Percentiles rank a stretch among this genome's conserved stretches.
Evolutionary conservation across 2,329 filamentous ascomycete species (phyloP).

Genomic region (Xylariaceae sp.): DNA sequence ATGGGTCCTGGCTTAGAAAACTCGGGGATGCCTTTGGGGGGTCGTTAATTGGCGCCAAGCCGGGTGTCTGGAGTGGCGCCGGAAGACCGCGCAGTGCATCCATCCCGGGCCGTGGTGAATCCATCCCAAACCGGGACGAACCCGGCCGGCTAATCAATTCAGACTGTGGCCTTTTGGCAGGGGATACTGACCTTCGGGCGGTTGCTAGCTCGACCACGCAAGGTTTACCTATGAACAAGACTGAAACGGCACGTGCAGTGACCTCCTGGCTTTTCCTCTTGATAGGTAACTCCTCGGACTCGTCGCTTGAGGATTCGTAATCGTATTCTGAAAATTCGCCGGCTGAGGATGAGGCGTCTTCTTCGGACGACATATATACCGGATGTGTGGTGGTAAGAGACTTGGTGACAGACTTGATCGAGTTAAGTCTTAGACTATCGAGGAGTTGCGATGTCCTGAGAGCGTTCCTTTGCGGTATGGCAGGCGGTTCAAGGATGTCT

Average conservation of each 20-base stretch:
- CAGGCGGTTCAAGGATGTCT: constrained; percentile 37
- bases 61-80: constrained; percentile 42
- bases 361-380: constrained; percentile 61
- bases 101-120: constrained; percentile 27
- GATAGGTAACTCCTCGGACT: constrained; percentile 24
- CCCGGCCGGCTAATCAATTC: constrained; percentile 21
- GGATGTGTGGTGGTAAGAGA: constrained; percentile 50
- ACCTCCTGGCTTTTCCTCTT: constrained; percentile 47
- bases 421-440: constrained; percentile 37
- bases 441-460: constrained; percentile 47
- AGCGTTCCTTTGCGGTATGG: constrained; percentile 48
- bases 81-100: constrained; percentile 22
- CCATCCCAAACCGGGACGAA: constrained; percentile 27
- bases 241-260: constrained; percentile 55
- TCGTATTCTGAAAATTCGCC: constrained; percentile 57
- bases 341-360: constrained; percentile 59
- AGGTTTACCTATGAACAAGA: constrained; percentile 57
- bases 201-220: constrained; percentile 49
- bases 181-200: constrained; percentile 42
- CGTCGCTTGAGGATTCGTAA: constrained; percentile 43
- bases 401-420: constrained; percentile 31
- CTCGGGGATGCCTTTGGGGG: constrained; percentile 39
- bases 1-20: constrained; percentile 54
- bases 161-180: constrained; percentile 35
- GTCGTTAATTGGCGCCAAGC: constrained; percentile 33